phyloP scores from a whole-genome alignment of 2,329 filamentous ascomycete genomes.

The Neophaeococcomyces mojaviensis region DNA sequence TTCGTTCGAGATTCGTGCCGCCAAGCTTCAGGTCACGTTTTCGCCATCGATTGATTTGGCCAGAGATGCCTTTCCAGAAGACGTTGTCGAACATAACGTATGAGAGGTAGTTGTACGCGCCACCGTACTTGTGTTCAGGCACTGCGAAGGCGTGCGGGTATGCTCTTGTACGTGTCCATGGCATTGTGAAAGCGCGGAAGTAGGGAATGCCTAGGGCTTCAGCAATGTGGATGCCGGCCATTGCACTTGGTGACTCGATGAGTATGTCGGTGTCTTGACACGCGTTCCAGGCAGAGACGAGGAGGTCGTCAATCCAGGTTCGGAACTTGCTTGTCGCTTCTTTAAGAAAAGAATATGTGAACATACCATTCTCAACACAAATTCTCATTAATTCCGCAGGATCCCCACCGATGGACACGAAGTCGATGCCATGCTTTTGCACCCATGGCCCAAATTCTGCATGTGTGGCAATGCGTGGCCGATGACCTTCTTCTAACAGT shows the following conservation, averaged over 20 bases:
- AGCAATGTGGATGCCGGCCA: constrained; percentile 96
- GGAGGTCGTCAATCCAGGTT: constrained; percentile 86
- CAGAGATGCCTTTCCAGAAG: constrained; percentile 89
- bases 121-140: constrained; percentile 87
- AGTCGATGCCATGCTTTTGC: constrained; percentile 87
- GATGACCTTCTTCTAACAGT: constrained; percentile 78
- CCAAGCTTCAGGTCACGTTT: constrained; percentile 70
- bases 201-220: constrained; percentile 90
- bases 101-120: constrained; percentile 87
- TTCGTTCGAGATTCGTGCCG: constrained; percentile 75
- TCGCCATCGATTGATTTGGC: constrained; percentile 89
- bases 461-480: constrained; percentile 81
- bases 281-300: constrained; percentile 71
- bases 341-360: constrained; percentile 81
- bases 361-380: constrained; percentile 95
- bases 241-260: constrained; percentile 91
- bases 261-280: constrained; percentile 83
- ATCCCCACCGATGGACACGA: constrained; percentile 79
- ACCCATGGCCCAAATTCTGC: constrained; percentile 85
- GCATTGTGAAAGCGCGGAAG: constrained; percentile 97
- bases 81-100: constrained; percentile 96
- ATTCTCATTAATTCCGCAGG: constrained; percentile 91
- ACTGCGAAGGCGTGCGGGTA: constrained; percentile 97
- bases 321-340: constrained; percentile 85
- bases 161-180: constrained; percentile 89